phyloP scores from a whole-genome alignment of 2,329 filamentous ascomycete species.

The Ophiostoma piceae region DNA sequence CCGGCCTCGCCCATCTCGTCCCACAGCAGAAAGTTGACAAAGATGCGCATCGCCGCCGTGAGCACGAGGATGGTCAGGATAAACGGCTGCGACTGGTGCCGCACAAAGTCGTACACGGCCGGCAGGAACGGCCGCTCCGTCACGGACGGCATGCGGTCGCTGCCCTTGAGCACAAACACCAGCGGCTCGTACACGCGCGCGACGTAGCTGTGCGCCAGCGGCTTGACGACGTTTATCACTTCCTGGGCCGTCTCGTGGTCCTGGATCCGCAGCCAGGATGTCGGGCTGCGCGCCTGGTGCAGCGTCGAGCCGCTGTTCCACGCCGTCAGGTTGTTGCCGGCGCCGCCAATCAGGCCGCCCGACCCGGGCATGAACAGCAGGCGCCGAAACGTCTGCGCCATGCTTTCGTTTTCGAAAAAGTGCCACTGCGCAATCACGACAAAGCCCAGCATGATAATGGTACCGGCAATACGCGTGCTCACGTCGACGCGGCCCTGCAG shows the following conservation, averaged over 20 bases:
- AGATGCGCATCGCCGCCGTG: slow-evolving; percentile 59
- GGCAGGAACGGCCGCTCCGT: slow-evolving; percentile 48
- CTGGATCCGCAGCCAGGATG: slow-evolving; percentile 70
- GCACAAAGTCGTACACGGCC: slow-evolving; percentile 62
- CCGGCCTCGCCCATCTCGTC: slow-evolving; percentile 41
- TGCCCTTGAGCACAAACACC: slow-evolving; percentile 64
- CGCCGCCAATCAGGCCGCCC: not conserved
- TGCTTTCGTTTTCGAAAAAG: slow-evolving; percentile 58
- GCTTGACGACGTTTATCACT: slow-evolving; percentile 70
- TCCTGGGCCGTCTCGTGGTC: slow-evolving; percentile 74
- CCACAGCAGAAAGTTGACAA: slow-evolving; percentile 65
- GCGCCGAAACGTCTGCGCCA: slow-evolving; percentile 32
- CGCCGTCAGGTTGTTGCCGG: slow-evolving; percentile 28
- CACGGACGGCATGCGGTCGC: slow-evolving; percentile 57
- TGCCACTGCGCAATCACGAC: slow-evolving; percentile 71
- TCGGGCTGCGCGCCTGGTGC: slow-evolving; percentile 70
- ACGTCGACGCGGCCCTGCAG: slow-evolving; percentile 59
- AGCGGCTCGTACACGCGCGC: slow-evolving; percentile 70
- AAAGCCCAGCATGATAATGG: slow-evolving; percentile 66
- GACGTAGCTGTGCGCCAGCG: slow-evolving; percentile 63
- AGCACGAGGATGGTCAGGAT: slow-evolving; percentile 58
- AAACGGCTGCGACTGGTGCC: slow-evolving; percentile 55
- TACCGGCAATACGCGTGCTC: slow-evolving; percentile 70
- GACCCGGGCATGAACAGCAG: slow-evolving; percentile 25
- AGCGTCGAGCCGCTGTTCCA: slow-evolving; percentile 43